These are phyloP conservation scores for Lavandula angustifolia DNA, from an alignment of 257 asterid genomes.

Conservation along the genomic window DNA sequence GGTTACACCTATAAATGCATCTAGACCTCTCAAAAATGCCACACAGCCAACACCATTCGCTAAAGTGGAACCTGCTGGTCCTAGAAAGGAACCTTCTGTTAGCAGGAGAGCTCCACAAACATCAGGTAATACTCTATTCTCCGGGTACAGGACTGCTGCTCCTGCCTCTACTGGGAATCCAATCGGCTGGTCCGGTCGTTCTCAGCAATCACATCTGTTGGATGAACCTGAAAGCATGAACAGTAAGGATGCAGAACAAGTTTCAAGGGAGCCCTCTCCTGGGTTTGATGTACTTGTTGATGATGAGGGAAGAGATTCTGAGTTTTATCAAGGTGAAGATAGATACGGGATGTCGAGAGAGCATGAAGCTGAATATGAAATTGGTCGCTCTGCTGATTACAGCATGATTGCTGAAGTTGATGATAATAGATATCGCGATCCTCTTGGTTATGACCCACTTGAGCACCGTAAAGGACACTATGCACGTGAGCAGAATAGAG, in stretches of 20 bases:
- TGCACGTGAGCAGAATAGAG: conserved; percentile 58
- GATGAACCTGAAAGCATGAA: conserved; percentile 47
- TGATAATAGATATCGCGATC: conserved; percentile 54
- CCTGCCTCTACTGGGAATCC: conserved; percentile 42
- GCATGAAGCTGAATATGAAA: conserved; percentile 52
- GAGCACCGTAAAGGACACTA: conserved; percentile 50
- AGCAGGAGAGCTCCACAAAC: conserved; percentile 36
- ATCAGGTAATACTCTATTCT: conserved; percentile 31
- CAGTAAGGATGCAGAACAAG: conserved; percentile 56
- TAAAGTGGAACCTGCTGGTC: conserved; percentile 38
- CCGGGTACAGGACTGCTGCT: conserved; percentile 32
- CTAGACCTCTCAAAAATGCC: conserved; percentile 40
- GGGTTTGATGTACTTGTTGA: conserved; percentile 94
- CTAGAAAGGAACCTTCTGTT: conserved; percentile 38
- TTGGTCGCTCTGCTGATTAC: conserved; percentile 52
- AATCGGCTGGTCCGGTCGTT: conserved; percentile 33
- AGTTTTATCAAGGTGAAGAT: conserved; percentile 69
- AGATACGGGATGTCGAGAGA: conserved; percentile 61
- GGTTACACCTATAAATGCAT: conserved; percentile 35
- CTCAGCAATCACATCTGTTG: conserved; percentile 42
- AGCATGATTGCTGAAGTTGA: conserved; percentile 44
- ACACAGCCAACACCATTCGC: conserved; percentile 35
- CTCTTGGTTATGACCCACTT: conserved; percentile 47
- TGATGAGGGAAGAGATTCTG: conserved; percentile 71
- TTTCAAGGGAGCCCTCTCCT: conserved; percentile 91